Evolutionary conservation across 192 early-diverging fungal genomes (phyloP).

Genomic region (Piromyces finnis): DNA sequence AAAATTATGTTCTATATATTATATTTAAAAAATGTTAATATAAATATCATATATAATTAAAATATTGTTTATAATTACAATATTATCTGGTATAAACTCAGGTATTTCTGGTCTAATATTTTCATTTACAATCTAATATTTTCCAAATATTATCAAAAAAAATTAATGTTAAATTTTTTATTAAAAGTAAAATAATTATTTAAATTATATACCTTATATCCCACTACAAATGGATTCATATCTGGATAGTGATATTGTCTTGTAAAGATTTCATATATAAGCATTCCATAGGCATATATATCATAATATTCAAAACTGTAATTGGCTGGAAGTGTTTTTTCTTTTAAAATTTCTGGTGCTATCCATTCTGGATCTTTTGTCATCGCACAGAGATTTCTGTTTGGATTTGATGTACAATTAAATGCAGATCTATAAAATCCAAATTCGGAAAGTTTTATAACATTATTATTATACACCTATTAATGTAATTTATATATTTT

Average conservation of each 20-base stretch:
- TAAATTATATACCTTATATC: background rate
- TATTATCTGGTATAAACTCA: background rate
- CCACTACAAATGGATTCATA: background rate
- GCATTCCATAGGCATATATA: background rate
- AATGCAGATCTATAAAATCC: background rate
- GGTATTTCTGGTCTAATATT: background rate
- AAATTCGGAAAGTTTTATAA: background rate
- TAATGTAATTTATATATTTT: too few relatives aligned
- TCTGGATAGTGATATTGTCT: background rate
- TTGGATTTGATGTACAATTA: background rate
- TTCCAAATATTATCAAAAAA: too few relatives aligned
- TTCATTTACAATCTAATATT: background rate
- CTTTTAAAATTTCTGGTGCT: background rate
- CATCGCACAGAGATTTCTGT: background rate
- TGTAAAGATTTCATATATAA: background rate
- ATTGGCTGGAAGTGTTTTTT: background rate
- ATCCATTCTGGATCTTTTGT: background rate
- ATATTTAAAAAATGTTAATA: background rate
- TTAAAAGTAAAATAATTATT: too few relatives aligned
- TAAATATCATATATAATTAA: background rate
- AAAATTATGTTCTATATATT: background rate
- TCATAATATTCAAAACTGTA: background rate
- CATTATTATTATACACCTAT: background rate
- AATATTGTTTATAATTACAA: background rate
- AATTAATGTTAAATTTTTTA: too few relatives aligned